Conservation (phyloP, 1,284 basidiomycete genomes). For the Sparassis latifolia region DNA sequence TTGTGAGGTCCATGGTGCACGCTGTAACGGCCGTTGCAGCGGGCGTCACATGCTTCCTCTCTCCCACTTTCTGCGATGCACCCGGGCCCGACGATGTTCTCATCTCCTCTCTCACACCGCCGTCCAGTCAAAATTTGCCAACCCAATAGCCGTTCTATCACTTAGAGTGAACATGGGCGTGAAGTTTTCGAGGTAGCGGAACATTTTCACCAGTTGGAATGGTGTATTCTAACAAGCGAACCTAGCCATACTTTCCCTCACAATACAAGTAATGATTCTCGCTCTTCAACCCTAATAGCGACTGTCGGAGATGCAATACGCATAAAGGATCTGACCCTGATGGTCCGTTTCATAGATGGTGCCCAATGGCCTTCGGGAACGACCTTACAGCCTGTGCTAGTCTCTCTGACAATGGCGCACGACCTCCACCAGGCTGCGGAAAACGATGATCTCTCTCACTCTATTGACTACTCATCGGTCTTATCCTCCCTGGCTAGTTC, state of each 20-base stretch:
- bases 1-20: constrained; percentile 32
- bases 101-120: too few species aligned
- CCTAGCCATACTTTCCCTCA: constrained; percentile 1
- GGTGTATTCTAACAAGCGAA: not conserved
- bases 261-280: constrained; percentile 6
- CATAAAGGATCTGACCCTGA: constrained; percentile 42
- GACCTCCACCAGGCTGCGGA: constrained; percentile 46
- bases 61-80: not conserved
- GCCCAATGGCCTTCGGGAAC: constrained; percentile 34
- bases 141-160: too few species aligned
- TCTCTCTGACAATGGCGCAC: constrained; percentile 51
- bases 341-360: constrained; percentile 32
- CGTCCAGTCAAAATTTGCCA: too few species aligned
- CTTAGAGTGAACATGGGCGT: constrained; percentile 1
- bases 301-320: constrained; percentile 34
- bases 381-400: constrained; percentile 49
- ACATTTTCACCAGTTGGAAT: not conserved
- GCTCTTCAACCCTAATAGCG: too few species aligned
- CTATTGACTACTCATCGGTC: constrained; percentile 54
- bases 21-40: not conserved
- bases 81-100: too few species aligned
- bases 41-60: constrained; percentile 5
- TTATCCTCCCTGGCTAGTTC: constrained; percentile 27
- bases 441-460: constrained; percentile 51
- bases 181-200: not conserved